Conservation (phyloP, 2,329 filamentous ascomycete genomes). For the Aureobasidium mangrovei region DNA sequence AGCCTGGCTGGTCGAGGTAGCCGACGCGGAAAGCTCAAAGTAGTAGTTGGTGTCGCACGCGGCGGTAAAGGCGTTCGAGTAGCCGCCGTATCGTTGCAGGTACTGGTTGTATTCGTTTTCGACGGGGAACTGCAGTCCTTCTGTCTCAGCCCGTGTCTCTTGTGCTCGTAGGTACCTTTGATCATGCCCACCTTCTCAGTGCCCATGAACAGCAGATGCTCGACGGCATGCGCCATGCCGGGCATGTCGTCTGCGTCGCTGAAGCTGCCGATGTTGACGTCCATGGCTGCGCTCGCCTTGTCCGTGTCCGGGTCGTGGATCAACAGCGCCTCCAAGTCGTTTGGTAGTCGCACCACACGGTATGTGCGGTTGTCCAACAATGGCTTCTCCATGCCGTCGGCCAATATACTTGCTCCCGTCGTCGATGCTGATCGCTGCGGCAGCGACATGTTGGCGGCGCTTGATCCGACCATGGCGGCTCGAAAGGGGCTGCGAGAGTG, state of each 20-base stretch:
- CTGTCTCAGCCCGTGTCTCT: not conserved
- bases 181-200: conserved; percentile 65
- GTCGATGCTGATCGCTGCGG: conserved; percentile 16
- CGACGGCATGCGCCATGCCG: conserved; percentile 90
- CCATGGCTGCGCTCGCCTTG: conserved; percentile 90
- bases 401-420: conserved; percentile 30
- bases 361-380: conserved; percentile 80
- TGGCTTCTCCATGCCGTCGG: conserved; percentile 71
- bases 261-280: conserved; percentile 94
- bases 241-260: conserved; percentile 86
- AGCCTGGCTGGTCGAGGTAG: conserved; percentile 45
- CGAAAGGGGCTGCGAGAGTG: conserved; percentile 3
- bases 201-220: conserved; percentile 97
- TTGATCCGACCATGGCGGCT: conserved; percentile 18
- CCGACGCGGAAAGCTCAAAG: conserved; percentile 84
- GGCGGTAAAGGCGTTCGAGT: conserved; percentile 91
- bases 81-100: conserved; percentile 78
- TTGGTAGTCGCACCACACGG: conserved; percentile 73
- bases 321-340: conserved; percentile 81
- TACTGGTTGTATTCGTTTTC: conserved; percentile 97
- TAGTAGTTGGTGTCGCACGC: conserved; percentile 95
- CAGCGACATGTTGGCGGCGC: conserved; percentile 8
- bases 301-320: conserved; percentile 93
- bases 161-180: not conserved
- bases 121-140: conserved; percentile 58